Base-by-base conservation (phyloP, 169 alveolate species). In the Amoebophrya sp. region DNA sequence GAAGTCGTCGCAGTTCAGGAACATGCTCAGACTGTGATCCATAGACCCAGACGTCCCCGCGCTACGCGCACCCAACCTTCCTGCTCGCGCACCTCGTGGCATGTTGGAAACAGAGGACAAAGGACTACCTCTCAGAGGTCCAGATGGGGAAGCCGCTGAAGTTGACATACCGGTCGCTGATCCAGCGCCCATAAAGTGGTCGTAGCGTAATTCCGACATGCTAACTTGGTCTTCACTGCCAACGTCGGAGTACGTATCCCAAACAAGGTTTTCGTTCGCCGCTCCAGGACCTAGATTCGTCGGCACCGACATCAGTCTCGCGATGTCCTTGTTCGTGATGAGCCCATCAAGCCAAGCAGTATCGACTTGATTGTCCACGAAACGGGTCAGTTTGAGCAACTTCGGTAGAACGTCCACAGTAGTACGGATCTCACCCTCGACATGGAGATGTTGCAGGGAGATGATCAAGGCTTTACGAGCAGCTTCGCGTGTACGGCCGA, bases 401-500 rank as follows among this genome's bases (percentile, higher is more conserved):
- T 65, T 65, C 83, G 83, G 83, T 36, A 65, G 26, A 6, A 65
- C 83, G 83, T 65, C 83, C 83, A 65, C 83, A 29, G 83, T 65
- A 0, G 2, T 65, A 6, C 83, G 83, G 83, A 65, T 65, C 38
- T 65, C 83, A 6, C 83, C 83, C 26, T 65, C 83, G 39, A 65
- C 83, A 36, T 65, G 83, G 39, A 65, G 26, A 65, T 65, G 83
- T 10, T 36, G 39, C 38, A 65, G 83, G 36, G 83, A 65, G 83
- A 65, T 65, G 83, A 65, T 65, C 93, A 78, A 29, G 34, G 76
- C 92, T 29, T 1, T 47, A 89, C 92, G 95, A 10, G 97, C 96
- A 34, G 93, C 94, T 91, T 96, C 96, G 41, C 96, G 95, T 40
- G 95, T 94, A 47, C 91, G 94, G 29, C 98, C 98, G 89, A 94